Conservation (phyloP, 345 rosid genomes). For the Mallotus nudiflorus region DNA sequence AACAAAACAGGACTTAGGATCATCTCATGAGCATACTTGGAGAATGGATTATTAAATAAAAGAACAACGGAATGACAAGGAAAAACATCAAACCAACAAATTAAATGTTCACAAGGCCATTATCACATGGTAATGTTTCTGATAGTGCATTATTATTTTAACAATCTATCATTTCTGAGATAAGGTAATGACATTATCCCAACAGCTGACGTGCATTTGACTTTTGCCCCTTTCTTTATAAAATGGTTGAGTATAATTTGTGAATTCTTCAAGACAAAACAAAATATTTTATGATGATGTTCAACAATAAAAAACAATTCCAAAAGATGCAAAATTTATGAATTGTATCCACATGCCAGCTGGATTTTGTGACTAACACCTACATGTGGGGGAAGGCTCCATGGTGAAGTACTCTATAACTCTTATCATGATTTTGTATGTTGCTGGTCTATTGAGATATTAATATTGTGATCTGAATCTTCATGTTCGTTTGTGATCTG, state of each 20-base stretch:
- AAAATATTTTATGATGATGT: background rate
- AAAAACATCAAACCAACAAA: slow-evolving; percentile 3
- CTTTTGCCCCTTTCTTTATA: background rate
- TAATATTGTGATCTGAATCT: background rate
- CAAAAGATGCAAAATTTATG: background rate
- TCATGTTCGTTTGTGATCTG: background rate
- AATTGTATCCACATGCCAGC: slow-evolving; percentile 10
- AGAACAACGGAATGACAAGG: background rate
- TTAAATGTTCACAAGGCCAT: background rate
- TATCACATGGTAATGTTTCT: slow-evolving; percentile 20
- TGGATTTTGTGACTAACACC: background rate
- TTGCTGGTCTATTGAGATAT: slow-evolving; percentile 2
- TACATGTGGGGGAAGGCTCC: background rate
- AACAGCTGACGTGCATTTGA: slow-evolving; percentile 18
- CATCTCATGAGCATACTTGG: background rate
- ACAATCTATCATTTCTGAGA: slow-evolving; percentile 1
- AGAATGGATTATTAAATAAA: background rate
- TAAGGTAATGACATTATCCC: slow-evolving; percentile 1
- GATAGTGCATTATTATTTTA: background rate
- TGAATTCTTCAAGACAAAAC: background rate
- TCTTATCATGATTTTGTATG: background rate
- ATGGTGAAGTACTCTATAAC: background rate
- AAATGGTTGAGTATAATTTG: background rate
- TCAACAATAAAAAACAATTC: background rate
- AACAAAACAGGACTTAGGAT: background rate